Evolutionary conservation across 2,329 filamentous ascomycete species (phyloP), one percentile per base, ranked within the genome.

Genomic region (Scorias spongiosa): DNA sequence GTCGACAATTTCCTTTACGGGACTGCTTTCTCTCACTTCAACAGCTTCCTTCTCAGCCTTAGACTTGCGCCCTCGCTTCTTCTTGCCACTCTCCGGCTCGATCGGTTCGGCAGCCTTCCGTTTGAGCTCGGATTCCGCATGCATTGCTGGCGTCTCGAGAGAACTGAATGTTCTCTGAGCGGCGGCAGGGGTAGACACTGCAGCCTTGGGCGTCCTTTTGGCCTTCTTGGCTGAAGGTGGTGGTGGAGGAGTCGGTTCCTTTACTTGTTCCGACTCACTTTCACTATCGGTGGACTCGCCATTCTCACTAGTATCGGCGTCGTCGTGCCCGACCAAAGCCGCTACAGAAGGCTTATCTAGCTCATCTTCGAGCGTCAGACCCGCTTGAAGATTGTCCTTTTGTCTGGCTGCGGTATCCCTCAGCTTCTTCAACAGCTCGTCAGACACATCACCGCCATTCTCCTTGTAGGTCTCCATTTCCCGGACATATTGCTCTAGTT

Each of bases 401-500:
- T 48, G 46, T 12, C 34, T 44, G 4, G 42, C 44, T 10, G 52
- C 38, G 41, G 44, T 65, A 58, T 40, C 60, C 62, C 14, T 65
- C 64, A 47, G 66, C 63, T 38, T 63, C 60, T 1, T 68, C 60
- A 40, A 20, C 46, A 26, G 30, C 14, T 12, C 46, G 10, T 47
- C 48, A 14, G 38, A 12, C 2, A 50, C 32, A 17, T 52, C 59
- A 11, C 63, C 63, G 39, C 61, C 62, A n/a, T 64, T 66, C 42
- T 70, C 70, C 55, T 75, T 71, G 65, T 80, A 81, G 2, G 65
- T 67, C 42, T 66, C 65, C 56, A 75, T 66, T 42, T 73, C 68
- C 44, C 68, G 63, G 51, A 74, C 70, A 63, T 76, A 80, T 38
- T 67, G 61, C 41, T 71, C 69, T 50, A 77, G 66, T 47, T 74